Evolutionary conservation across 345 rosid species (phyloP).

Genomic region (Citrus reticulata): DNA sequence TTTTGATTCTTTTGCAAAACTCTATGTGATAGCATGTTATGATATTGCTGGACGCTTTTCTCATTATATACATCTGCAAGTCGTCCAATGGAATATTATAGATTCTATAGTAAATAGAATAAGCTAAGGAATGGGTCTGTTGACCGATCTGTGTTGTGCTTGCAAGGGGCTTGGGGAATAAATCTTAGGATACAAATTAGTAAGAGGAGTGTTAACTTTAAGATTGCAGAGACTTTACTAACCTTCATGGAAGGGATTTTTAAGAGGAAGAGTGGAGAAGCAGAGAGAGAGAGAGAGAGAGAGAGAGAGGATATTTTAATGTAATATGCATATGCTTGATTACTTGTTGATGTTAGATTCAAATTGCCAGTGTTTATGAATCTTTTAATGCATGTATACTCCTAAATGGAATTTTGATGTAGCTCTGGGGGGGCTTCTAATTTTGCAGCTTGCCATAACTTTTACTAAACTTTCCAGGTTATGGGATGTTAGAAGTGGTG

Average conservation of each 20-base stretch:
- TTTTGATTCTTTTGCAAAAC: not conserved
- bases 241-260: too few species aligned
- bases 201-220: not conserved
- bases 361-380: not conserved
- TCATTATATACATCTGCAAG: not conserved
- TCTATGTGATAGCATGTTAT: not conserved
- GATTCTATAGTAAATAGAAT: not conserved
- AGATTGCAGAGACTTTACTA: not conserved
- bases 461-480: constrained; percentile 23
- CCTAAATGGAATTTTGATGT: not conserved
- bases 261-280: not conserved
- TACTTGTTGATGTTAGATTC: not conserved
- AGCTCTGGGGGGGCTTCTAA: not conserved
- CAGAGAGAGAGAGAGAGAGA: not conserved
- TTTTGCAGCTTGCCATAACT: not conserved
- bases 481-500: constrained; percentile 45
- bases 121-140: not conserved
- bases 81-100: not conserved
- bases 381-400: not conserved
- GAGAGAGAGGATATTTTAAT: not conserved
- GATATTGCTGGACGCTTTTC: not conserved
- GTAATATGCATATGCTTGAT: not conserved
- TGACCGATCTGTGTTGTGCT: not conserved
- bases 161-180: not conserved
- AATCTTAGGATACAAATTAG: not conserved